These are phyloP conservation scores for Tetrapisispora taiwanensis DNA, from an alignment of 805 yeast genomes.

Conservation along the genomic window DNA sequence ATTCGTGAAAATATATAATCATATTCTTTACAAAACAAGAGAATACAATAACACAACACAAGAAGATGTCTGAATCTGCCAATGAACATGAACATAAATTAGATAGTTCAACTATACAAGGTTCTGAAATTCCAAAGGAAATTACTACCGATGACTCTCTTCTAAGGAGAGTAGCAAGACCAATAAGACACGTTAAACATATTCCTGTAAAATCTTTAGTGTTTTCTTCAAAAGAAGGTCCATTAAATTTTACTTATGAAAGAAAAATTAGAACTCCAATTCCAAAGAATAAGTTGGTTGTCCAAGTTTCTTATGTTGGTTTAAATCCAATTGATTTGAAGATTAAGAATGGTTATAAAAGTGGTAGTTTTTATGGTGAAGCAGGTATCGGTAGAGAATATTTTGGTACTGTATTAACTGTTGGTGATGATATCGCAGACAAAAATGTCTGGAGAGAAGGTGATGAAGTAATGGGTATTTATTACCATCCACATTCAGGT, in stretches of 20 bases:
- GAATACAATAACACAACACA: background rate
- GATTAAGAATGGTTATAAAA: constrained; percentile 42
- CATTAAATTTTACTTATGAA: constrained; percentile 41
- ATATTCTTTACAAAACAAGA: background rate
- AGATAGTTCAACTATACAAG: constrained; percentile 12
- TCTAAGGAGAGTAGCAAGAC: constrained; percentile 34
- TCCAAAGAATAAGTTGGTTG: constrained; percentile 38
- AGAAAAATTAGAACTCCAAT: constrained; percentile 43
- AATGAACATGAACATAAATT: constrained; percentile 16
- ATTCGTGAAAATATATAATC: too few relatives aligned
- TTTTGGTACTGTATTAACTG: constrained; percentile 47
- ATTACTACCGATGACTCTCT: constrained; percentile 14
- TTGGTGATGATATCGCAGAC: constrained; percentile 36
- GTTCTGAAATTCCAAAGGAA: constrained; percentile 20
- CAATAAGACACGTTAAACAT: constrained; percentile 41
- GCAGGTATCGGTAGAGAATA: constrained; percentile 67
- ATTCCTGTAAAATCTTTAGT: constrained; percentile 40
- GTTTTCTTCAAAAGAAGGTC: constrained; percentile 32
- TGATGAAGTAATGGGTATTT: constrained; percentile 55
- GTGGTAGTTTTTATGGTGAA: constrained; percentile 40
- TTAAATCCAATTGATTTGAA: constrained; percentile 59
- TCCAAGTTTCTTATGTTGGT: constrained; percentile 49
- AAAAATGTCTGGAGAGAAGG: constrained; percentile 38
- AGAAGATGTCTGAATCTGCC: constrained; percentile 3
- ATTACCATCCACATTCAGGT: constrained; percentile 40